Conservation (phyloP, 164 flowering plant species). For the Umbellularia californica region DNA sequence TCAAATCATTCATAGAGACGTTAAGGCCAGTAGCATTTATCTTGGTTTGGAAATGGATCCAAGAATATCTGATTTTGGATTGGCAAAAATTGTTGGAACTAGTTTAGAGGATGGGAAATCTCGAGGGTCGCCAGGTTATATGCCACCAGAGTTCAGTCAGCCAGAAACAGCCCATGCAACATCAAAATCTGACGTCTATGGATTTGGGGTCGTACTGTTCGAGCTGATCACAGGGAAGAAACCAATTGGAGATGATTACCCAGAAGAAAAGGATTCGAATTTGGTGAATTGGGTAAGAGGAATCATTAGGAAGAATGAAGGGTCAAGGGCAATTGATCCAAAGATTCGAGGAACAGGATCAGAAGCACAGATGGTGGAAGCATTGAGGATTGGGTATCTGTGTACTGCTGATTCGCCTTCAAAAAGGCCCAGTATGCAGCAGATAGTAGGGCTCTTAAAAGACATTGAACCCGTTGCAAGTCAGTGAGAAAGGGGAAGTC, state of each 20-base stretch:
- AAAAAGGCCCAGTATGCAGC: constrained; percentile 91
- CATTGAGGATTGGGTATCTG: constrained; percentile 73
- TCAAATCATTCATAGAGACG: constrained; percentile 71
- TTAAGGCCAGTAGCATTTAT: constrained; percentile 79
- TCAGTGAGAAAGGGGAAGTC: constrained; percentile 14
- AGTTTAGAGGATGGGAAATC: constrained; percentile 40
- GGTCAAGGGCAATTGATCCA: constrained; percentile 55
- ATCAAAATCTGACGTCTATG: constrained; percentile 71
- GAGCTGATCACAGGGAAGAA: constrained; percentile 82
- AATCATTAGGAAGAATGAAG: constrained; percentile 49
- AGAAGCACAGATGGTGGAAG: constrained; percentile 65
- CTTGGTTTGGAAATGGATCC: constrained; percentile 69
- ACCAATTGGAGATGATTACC: constrained; percentile 60
- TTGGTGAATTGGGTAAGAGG: constrained; percentile 80
- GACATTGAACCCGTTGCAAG: constrained; percentile 56
- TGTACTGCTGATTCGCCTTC: constrained; percentile 85
- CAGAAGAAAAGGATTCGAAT: constrained; percentile 42
- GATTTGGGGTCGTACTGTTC: constrained; percentile 73
- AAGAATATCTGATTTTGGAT: constrained; percentile 79
- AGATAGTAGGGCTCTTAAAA: constrained; percentile 84
- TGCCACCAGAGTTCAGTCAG: constrained; percentile 58
- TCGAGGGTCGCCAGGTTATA: constrained; percentile 54
- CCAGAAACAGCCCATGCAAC: constrained; percentile 33
- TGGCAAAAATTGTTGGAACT: constrained; percentile 60
- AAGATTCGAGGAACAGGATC: constrained; percentile 56